Evolutionary conservation across 129 eudicot species (phyloP), one percentile per base, ranked within the genome.

Genomic region (Erigeron canadensis): DNA sequence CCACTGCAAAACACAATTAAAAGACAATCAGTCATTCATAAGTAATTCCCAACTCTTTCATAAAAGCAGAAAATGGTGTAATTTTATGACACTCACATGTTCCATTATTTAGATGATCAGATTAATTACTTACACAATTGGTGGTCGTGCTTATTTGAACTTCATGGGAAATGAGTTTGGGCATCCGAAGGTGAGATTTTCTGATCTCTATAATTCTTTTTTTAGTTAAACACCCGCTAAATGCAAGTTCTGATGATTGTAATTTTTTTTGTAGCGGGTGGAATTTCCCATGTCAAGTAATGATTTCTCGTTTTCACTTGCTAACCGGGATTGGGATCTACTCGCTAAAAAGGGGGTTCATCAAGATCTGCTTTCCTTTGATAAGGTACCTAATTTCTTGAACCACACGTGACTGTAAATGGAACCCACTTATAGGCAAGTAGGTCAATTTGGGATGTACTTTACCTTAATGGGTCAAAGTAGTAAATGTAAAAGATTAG

Each of bases 151-250:
- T 79, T 94, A 87, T 79, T 85, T 94, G 71, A 94, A 89, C 77
- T 94, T 94, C 79, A 94, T 94, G 99, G 99, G 99, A 58, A 94
- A 94, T 68, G 99, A 94, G 77, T 94, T 89, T 75, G 97, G 96
- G 72, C 99, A 94, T 71, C 99, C 97, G 5, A 82, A 87, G 87
- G 99, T 90, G 77, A 81, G 66, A 10, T 62, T 55, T 19, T 66
- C 21, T 16, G 8, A 10, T 8, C 4, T 8, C 23, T 10, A 5
- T n/a, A 7, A 34, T 58, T 15, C 5, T 39, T 4, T 53, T 43
- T 22, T 5, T 10, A 6, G 37, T 44, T 18, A n/a, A 28, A 42
- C 39, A 11, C 28, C 37, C 3, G 11, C 5, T 28, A n/a, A 45
- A 37, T 48, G 71, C 12, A 39, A 17, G 46, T 62, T 75, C 44